Conservation (phyloP, 78 protist genomes). For the Speleostelium caveatum region DNA sequence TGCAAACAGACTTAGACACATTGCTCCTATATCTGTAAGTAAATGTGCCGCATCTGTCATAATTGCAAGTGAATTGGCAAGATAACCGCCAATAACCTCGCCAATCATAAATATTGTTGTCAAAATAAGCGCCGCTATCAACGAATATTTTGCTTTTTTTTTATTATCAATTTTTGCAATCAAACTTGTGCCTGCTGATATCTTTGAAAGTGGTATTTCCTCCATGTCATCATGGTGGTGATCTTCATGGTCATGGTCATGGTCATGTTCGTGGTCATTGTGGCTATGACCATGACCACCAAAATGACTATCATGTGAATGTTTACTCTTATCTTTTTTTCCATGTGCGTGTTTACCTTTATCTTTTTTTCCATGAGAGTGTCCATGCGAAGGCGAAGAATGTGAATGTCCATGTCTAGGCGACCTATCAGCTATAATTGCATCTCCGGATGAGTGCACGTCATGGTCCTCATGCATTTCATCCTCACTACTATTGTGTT, state of each 20-base stretch:
- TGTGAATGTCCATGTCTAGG: no score
- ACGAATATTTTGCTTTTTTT: conserved; percentile 57
- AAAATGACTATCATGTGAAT: conserved; percentile 17
- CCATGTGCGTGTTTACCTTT: neutral
- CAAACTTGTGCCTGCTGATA: neutral
- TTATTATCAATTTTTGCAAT: conserved; percentile 17
- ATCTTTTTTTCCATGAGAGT: neutral
- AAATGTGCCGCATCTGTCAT: conserved; percentile 84
- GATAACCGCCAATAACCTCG: conserved; percentile 76
- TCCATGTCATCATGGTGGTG: conserved; percentile 19
- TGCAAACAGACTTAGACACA: conserved; percentile 74
- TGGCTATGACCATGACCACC: conserved; percentile 29
- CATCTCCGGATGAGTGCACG: neutral
- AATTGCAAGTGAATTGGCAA: conserved; percentile 71
- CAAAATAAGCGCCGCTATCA: conserved; percentile 1
- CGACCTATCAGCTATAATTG: neutral
- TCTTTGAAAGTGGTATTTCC: neutral
- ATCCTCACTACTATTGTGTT: neutral
- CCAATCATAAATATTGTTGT: conserved; percentile 77
- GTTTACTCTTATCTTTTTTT: conserved; percentile 18
- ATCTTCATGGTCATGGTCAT: neutral
- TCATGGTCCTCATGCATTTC: neutral
- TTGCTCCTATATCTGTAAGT: conserved; percentile 76
- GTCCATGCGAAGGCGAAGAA: no score
- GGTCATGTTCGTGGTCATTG: neutral